Evolutionary conservation across 1,284 basidiomycete genomes (phyloP), one percentile per base, ranked within the genome.

Genomic region (Veloporphyrellus conicus): DNA sequence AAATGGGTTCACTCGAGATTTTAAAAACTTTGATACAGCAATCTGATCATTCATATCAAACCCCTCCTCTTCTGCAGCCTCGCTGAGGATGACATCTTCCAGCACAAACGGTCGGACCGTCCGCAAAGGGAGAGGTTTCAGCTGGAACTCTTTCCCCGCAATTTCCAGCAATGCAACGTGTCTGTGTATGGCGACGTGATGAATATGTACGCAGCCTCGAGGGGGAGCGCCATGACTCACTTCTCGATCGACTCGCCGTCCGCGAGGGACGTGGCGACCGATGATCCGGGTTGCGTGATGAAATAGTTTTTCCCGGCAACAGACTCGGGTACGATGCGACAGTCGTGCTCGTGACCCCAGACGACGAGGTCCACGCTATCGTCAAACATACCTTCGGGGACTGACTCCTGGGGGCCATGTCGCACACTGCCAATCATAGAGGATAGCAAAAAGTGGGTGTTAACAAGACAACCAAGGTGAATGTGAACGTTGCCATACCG

Each of bases 321-420:
- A 2, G 82, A 76, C 62, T 97, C 91, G 0, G 95, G 95, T 3
- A 81, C 73, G 50, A 98, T 93, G 22, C 92, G 81, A 64, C 94
- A 97, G 67, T 99, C 95, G 64, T 99, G 96, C 67, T 99, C 96
- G 64, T 99, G 96, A 2, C 96, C 95, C 95, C 95, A 99, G 1
- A 99, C 76, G 8, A 99, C 90, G 5, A 99, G 77, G 61, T 96
- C 84, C 48, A 98, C 78, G 57, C 86, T 90, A 62, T 99, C 92
- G 63, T 98, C 95, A 60, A 99, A 99, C 81, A 96, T 90, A 50
- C 89, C 88, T 63, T 99, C 96, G 3, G 94, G 93, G 0, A 98
- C 93, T 20, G 78, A 90, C 56, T 93, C 87, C 63, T 96, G 91
- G 3, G 91, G 90, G 1, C 92, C 92, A 64, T 94, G 94, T 52